Percentiles rank a stretch among this genome's conserved stretches.
phyloP scores from a whole-genome alignment of 2,329 filamentous ascomycete genomes.

The Ceratocystis smalleyi region DNA sequence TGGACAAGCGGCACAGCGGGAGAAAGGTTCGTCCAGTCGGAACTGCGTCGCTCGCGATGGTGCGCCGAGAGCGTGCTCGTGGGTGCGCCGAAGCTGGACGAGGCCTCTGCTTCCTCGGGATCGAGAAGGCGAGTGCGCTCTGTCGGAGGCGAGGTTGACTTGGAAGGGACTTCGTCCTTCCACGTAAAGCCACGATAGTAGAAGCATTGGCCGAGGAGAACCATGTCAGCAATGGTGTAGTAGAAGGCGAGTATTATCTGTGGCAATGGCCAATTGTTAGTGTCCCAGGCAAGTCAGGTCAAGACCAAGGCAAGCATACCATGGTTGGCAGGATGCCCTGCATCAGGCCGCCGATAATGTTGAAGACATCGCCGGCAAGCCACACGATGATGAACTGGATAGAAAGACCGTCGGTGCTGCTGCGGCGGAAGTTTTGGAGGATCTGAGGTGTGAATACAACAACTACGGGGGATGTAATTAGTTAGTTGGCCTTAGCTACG shows the following conservation, averaged over 20 bases:
- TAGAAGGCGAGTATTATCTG: slow-evolving; percentile 81
- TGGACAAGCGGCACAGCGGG: slow-evolving; percentile 65
- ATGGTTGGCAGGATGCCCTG: slow-evolving; percentile 90
- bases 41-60: slow-evolving; percentile 32
- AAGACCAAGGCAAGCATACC: slow-evolving; percentile 29
- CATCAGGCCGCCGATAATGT: slow-evolving; percentile 80
- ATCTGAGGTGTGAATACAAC: slow-evolving; percentile 97
- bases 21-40: slow-evolving; percentile 50
- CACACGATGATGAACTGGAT: slow-evolving; percentile 87
- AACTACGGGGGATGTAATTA: slow-evolving; percentile 30
- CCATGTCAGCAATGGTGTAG: slow-evolving; percentile 82
- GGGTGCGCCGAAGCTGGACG: neutral
- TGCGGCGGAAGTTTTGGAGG: slow-evolving; percentile 77
- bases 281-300: neutral
- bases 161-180: slow-evolving; percentile 34
- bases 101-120: neutral
- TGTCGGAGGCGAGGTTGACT: slow-evolving; percentile 23
- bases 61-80: slow-evolving; percentile 24
- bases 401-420: slow-evolving; percentile 74
- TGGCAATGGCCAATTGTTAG: neutral
- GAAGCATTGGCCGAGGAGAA: slow-evolving; percentile 78
- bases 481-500: neutral
- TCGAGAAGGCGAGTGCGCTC: slow-evolving; percentile 40
- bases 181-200: slow-evolving; percentile 80
- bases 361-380: slow-evolving; percentile 90